Evolutionary conservation across 495 filamentous ascomycete species (phyloP), one percentile per base, ranked within the genome.

Genomic region (Aspergillus incahuasiensis): DNA sequence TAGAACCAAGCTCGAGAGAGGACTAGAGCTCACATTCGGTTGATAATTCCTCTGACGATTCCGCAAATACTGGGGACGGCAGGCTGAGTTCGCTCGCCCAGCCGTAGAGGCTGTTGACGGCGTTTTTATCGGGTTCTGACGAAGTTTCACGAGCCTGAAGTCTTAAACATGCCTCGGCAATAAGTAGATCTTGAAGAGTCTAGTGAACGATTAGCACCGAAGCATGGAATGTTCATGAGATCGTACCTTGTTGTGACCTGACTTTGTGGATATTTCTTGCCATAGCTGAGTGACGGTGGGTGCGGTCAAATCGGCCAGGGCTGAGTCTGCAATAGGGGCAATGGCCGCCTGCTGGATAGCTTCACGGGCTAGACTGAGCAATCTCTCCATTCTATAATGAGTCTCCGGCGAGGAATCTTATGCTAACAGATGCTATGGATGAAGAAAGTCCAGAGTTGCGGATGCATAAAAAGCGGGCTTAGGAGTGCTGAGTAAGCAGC

Each of bases 71-170:
- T 0, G 68, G 43, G 4, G 64, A 68, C 5, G 76, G 75, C 2
- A 77, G 63, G 19, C 70, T 66, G 30, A 55, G 44, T 35, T 50
- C 30, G 47, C 64, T 66, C 6, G 69, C 64, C 75, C 76, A 78
- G 8, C 62, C 54, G 44, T 71, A 73, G 12, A 79, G 16, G 3
- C 62, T 56, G 39, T 63, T 59, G 7, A 65, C 60, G 12, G 63
- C 63, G 12, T 59, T 45, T 16, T 57, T 59, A 35, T 79, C 74
- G 5, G 53, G 41, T 5, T 50, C 48, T 12, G 63, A 53, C 19
- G 71, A 52, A 8, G 25, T 13, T 49, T 32, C 62, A 1, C 61
- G 42, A 15, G 49, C 55, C 55, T 63, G 58, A 20, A 21, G 11
- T 18, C 63, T 56, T 18, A 78, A 52, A 38, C 61, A 69, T 21